Evolutionary conservation across 1,284 basidiomycete species (phyloP).

Genomic region (Apiotrichum gamsii): DNA sequence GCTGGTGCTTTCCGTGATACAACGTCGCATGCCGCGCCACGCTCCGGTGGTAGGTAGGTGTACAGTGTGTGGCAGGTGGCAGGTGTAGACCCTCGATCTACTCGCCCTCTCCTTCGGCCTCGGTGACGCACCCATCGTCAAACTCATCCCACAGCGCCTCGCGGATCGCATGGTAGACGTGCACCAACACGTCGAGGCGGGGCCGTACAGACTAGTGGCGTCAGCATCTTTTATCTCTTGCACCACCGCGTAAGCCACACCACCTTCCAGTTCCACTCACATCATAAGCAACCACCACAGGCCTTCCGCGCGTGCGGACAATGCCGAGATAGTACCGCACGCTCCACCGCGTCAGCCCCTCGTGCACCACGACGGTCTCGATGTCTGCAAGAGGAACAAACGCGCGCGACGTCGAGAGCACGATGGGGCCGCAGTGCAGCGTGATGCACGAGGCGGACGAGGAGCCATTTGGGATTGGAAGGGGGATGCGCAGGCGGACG

Average conservation of each 20-base stretch:
- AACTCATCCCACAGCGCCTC: conserved; percentile 35
- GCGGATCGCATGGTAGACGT: conserved; percentile 34
- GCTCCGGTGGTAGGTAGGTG: too few species aligned
- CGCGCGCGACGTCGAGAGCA: conserved; percentile 11
- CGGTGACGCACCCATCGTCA: conserved; percentile 1
- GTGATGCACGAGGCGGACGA: too few species aligned
- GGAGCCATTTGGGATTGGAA: too few species aligned
- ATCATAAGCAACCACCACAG: conserved; percentile 27
- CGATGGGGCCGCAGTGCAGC: neutral
- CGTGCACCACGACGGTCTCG: conserved; percentile 34
- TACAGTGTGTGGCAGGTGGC: too few species aligned
- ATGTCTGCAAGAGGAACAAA: conserved; percentile 34
- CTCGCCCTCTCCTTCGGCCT: neutral
- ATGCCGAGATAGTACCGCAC: conserved; percentile 37
- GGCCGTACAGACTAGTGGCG: conserved; percentile 29
- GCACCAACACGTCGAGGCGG: conserved; percentile 21
- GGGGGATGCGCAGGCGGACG: conserved; percentile 4
- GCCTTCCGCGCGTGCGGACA: conserved; percentile 15
- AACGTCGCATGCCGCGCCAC: too few species aligned
- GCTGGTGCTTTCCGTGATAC: too few species aligned
- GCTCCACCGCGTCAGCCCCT: conserved; percentile 34
- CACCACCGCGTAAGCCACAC: too few species aligned
- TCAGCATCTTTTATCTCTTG: too few species aligned
- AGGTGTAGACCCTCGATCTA: too few species aligned
- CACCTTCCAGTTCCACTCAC: conserved; percentile 18